Base-by-base conservation (phyloP, 2,329 filamentous ascomycete genomes). In the Aspergillus ochraceus region DNA sequence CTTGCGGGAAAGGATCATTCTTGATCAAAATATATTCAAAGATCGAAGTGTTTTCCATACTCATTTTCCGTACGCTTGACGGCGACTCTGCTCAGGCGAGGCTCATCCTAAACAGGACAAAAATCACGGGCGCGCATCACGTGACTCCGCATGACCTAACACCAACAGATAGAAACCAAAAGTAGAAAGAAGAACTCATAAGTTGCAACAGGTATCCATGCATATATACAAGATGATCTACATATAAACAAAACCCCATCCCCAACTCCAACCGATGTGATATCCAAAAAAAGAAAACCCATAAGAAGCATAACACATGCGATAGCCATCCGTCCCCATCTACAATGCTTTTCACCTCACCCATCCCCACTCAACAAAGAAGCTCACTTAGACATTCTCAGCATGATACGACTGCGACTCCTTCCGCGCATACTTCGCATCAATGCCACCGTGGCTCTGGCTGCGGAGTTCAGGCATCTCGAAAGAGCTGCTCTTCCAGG, bases 401-500 rank as follows among this genome's bases (percentile, higher is more conserved):
- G 45, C 45, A 47, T 47, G 45, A 19, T 47, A 47, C 1, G 45
- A 47, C 45, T 24, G 45, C 4, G 45, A 47, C 22, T 47, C 19
- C 45, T 22, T 22, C 9, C 45, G 19, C 11, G 45, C 22, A 22
- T 47, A 22, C 45, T 47, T 20, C 19, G 9, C 45, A 14, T 47
- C 45, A 1, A 17, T 19, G 20, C 12, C 10, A 4, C 9, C 8
- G 12, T 47, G 22, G 19, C 9, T 19, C 19, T 47, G 19, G 19
- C 19, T 24, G 11, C 22, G 19, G 22, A 47, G 3, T 10, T 19
- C 9, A 49, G 58, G 77, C 55, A 67, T 67, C 66, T 70, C 69
- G 30, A 64, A 89, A 55, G 80, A 76, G 58, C 77, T 75, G 70
- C 85, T 88, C 77, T 85, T 81, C 75, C 83, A 83, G 0, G 88